phyloP scores from a whole-genome alignment of 495 filamentous ascomycete genomes.

The Neurospora sp. region DNA sequence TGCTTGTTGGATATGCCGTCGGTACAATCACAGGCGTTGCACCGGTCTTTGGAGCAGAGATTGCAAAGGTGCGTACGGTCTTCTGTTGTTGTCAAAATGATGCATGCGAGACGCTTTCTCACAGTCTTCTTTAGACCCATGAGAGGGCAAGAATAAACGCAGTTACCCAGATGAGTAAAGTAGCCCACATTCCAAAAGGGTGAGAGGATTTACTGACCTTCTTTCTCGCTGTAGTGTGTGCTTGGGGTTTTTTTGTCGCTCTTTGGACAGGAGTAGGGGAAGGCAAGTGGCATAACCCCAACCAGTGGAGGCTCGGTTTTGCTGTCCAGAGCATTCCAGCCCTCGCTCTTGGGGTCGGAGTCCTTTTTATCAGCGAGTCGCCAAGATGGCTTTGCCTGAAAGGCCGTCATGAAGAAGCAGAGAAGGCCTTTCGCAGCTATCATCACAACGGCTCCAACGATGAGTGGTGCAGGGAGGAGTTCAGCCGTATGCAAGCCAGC shows the following conservation, averaged over 20 bases:
- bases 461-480: constrained; percentile 35
- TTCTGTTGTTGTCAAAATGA: constrained; percentile 18
- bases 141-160: constrained; percentile 39
- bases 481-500: constrained; percentile 33
- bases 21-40: constrained; percentile 42
- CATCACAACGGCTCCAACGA: constrained; percentile 37
- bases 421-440: constrained; percentile 29
- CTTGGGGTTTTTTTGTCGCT: constrained; percentile 40
- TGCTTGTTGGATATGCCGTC: constrained; percentile 39
- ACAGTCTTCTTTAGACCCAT: constrained; percentile 35
- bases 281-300: constrained; percentile 22
- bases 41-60: constrained; percentile 33
- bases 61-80: constrained; percentile 26
- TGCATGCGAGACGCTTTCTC: constrained; percentile 11
- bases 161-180: constrained; percentile 24
- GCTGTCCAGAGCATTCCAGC: constrained; percentile 43
- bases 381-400: constrained; percentile 49
- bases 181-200: background rate
- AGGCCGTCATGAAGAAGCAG: constrained; percentile 35
- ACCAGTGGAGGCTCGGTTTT: constrained; percentile 47
- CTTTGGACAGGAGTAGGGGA: constrained; percentile 34
- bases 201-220: background rate
- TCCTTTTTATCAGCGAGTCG: constrained; percentile 45
- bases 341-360: constrained; percentile 35
- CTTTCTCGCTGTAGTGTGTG: constrained; percentile 34